Evolutionary conservation across 2,329 filamentous ascomycete species (phyloP).

Genomic region (Penicillium sp.): DNA sequence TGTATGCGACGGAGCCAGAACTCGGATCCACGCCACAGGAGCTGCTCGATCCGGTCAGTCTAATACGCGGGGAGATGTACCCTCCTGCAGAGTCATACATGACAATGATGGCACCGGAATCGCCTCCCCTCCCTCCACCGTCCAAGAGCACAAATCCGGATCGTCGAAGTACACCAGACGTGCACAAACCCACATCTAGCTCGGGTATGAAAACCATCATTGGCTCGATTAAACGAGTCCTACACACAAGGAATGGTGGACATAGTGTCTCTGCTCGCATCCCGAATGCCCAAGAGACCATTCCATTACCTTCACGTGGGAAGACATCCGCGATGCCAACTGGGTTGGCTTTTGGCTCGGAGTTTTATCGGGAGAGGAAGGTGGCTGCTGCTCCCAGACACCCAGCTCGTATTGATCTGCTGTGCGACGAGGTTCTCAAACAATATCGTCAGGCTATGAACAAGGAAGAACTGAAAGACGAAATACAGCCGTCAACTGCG

Average conservation of each 20-base stretch:
- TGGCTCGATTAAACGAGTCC: conserved; percentile 77
- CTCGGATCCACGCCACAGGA: conserved; percentile 54
- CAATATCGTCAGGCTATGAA: conserved; percentile 73
- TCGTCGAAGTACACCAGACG: conserved; percentile 33
- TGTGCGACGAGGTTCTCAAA: conserved; percentile 75
- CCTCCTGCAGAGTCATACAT: conserved; percentile 82
- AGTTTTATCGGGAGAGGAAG: conserved; percentile 45
- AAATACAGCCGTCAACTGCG: conserved; percentile 4
- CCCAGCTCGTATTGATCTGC: conserved; percentile 71
- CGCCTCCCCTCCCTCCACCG: conserved; percentile 39
- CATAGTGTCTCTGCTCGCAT: conserved; percentile 35
- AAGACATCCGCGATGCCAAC: conserved; percentile 45
- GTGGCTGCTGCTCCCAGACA: conserved; percentile 38
- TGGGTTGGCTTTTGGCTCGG: conserved; percentile 47
- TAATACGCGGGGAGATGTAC: conserved; percentile 82
- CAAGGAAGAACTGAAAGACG: conserved; percentile 11
- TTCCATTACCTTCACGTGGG: conserved; percentile 31
- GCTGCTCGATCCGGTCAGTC: conserved; percentile 71
- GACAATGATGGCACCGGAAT: conserved; percentile 59
- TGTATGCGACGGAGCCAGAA: conserved; percentile 50
- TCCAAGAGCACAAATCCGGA: conserved; percentile 25
- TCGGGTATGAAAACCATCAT: conserved; percentile 83
- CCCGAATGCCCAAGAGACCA: conserved; percentile 34
- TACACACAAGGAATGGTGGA: conserved; percentile 60
- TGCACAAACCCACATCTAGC: conserved; percentile 28